These are phyloP conservation scores for Lentinula aciculospora DNA, from an alignment of 768 basidiomycete genomes.

Conservation along the genomic window DNA sequence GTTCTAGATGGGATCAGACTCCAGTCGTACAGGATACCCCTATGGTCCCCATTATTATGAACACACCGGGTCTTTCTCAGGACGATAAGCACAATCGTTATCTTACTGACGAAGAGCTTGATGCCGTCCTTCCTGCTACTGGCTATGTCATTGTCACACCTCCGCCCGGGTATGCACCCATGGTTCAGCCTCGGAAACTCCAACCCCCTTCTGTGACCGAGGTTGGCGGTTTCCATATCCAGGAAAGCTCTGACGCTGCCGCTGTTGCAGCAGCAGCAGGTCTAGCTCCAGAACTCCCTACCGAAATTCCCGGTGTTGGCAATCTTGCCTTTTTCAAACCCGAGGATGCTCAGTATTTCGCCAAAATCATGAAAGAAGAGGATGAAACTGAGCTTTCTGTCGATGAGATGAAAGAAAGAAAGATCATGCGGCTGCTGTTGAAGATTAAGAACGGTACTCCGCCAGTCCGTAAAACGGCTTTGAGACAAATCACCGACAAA, in stretches of 20 bases:
- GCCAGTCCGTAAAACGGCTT: slow-evolving; percentile 94
- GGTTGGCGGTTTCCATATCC: slow-evolving; percentile 90
- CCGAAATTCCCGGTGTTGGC: slow-evolving; percentile 97
- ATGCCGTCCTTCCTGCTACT: slow-evolving; percentile 76
- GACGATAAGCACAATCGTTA: slow-evolving; percentile 97
- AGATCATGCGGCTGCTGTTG: slow-evolving; percentile 95
- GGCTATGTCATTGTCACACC: slow-evolving; percentile 93
- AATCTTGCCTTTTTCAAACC: slow-evolving; percentile 97
- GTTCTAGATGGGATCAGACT: slow-evolving; percentile 96
- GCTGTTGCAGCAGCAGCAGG: slow-evolving; percentile 87
- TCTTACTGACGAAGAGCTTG: slow-evolving; percentile 92
- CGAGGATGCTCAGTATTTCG: slow-evolving; percentile 97
- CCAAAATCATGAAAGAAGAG: slow-evolving; percentile 92
- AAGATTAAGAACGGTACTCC: slow-evolving; percentile 99
- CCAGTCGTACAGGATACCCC: slow-evolving; percentile 64
- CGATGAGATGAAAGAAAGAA: slow-evolving; percentile 99
- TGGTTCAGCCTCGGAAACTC: slow-evolving; percentile 57
- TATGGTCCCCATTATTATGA: slow-evolving; percentile 83
- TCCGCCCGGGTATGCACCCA: slow-evolving; percentile 88
- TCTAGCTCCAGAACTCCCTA: slow-evolving; percentile 88
- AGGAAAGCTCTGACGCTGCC: slow-evolving; percentile 89
- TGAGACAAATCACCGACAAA: slow-evolving; percentile 98
- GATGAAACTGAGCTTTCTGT: slow-evolving; percentile 90
- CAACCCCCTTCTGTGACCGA: slow-evolving; percentile 51
- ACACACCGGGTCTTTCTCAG: slow-evolving; percentile 79